A percentile compares a stretch with the other conserved stretches of the same genome.
phyloP scores from a whole-genome alignment of 179 eudicot genomes.

The Silene coronaria region DNA sequence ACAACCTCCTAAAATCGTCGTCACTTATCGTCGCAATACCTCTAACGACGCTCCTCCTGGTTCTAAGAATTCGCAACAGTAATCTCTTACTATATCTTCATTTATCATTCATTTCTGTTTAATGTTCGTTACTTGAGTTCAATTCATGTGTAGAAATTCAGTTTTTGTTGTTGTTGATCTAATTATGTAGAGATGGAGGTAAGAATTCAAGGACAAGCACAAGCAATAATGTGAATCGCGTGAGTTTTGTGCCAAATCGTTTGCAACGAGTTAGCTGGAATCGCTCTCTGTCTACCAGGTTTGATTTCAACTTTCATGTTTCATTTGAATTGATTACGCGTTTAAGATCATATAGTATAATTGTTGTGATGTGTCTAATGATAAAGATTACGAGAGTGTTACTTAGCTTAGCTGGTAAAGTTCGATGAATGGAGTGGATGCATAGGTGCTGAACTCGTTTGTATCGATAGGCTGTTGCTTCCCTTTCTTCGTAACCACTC shows the following conservation, averaged over 20 bases:
- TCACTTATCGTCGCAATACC: conserved; percentile 44
- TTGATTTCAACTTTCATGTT: not conserved
- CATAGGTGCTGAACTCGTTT: not conserved
- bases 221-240: conserved; percentile 32
- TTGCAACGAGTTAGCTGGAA: conserved; percentile 67
- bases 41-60: conserved; percentile 15
- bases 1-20: conserved; percentile 38
- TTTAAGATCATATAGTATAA: not conserved
- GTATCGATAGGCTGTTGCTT: not conserved
- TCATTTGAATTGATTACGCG: not conserved
- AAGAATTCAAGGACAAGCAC: conserved; percentile 32
- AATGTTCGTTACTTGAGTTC: not conserved
- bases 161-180: conserved; percentile 3
- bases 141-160: not conserved
- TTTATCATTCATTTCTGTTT: not conserved
- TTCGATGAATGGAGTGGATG: not conserved
- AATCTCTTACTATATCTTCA: not conserved
- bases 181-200: conserved; percentile 26
- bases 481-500: not conserved
- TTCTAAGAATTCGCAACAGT: conserved; percentile 17
- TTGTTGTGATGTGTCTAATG: not conserved
- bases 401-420: conserved; percentile 10
- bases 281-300: conserved; percentile 91
- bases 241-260: conserved; percentile 43
- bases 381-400: not conserved